Evolutionary conservation across 257 asterid genomes (phyloP), one percentile per base, ranked within the genome.

Genomic region (Plantago ovata): DNA sequence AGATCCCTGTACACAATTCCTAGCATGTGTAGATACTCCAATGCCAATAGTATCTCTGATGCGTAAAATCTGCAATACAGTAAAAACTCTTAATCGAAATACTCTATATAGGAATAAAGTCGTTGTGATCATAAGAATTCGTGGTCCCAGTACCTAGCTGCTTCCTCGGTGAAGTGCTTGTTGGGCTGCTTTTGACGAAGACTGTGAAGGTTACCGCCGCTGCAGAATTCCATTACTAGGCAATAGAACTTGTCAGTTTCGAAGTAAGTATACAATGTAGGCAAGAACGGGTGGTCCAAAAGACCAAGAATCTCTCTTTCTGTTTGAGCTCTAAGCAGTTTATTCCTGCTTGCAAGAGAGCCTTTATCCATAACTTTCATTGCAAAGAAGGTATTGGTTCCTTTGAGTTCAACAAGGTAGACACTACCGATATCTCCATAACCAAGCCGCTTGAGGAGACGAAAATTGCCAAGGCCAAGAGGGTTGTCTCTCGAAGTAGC

Each of bases 361-460:
- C 93, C 85, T 60, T 81, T 88, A 59, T 88, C 96, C 96, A 88
- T 88, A 9, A 88, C 87, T 63, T 88, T 88, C 96, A 88, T 88
- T 39, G 96, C 96, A 40, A 81, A 88, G 78, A 67, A 88, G 0
- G 88, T 21, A 43, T 57, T 72, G 0, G 82, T 79, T 38, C 88
- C 90, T 19, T 81, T 58, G 15, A 88, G 88, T 56, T 88, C 94
- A 33, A 85, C 95, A 18, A 88, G 96, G 64, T 88, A 88, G 11
- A 88, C 96, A 39, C 90, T 83, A 39, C 96, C 96, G 22, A 88
- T 88, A 56, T 88, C 96, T n/a, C 96, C 96, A 67, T 85, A 85
- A 1, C 96, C 96, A 4, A 88, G 79, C 45, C 94, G 62, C 72
- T 88, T 88, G 73, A 88, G 58, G 53, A 83, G 84, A 3, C 94